Evolutionary conservation across 371 early-diverging fungal species (phyloP).

Genomic region (Mucor mucedo): DNA sequence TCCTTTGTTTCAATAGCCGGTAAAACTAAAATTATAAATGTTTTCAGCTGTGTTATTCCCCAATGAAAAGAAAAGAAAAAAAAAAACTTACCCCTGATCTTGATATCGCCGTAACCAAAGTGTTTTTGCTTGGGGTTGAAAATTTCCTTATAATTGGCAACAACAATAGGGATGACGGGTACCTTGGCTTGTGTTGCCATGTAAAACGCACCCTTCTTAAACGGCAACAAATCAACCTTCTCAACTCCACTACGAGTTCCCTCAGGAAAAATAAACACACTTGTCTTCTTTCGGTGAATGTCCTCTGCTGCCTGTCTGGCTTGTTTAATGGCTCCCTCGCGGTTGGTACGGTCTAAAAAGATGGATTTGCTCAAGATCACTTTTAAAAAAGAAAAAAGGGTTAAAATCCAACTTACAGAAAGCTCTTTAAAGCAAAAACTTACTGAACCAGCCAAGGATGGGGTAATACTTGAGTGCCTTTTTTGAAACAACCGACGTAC

Average conservation of each 20-base stretch:
- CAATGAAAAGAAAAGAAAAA: constrained; percentile 66
- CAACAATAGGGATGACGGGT: constrained; percentile 90
- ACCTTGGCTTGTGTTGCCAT: constrained; percentile 86
- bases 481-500: constrained; percentile 82
- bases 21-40: constrained; percentile 64
- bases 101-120: constrained; percentile 75
- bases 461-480: constrained; percentile 78
- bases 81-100: constrained; percentile 64
- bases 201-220: constrained; percentile 94
- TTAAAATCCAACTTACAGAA: neutral
- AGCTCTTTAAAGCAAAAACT: constrained; percentile 34
- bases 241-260: constrained; percentile 84
- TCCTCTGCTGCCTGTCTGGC: constrained; percentile 79
- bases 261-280: constrained; percentile 92
- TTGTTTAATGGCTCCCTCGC: constrained; percentile 77
- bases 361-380: constrained; percentile 80
- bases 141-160: constrained; percentile 76
- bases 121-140: constrained; percentile 67
- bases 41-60: constrained; percentile 64
- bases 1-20: constrained; percentile 77
- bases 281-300: constrained; percentile 76
- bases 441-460: constrained; percentile 86
- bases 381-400: constrained; percentile 11
- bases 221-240: constrained; percentile 79
- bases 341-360: constrained; percentile 89